A percentile compares a stretch with the other conserved stretches of the same genome.
Evolutionary conservation across 2,329 filamentous ascomycete species (phyloP).

Genomic region (Trematosphaeria pertusa): DNA sequence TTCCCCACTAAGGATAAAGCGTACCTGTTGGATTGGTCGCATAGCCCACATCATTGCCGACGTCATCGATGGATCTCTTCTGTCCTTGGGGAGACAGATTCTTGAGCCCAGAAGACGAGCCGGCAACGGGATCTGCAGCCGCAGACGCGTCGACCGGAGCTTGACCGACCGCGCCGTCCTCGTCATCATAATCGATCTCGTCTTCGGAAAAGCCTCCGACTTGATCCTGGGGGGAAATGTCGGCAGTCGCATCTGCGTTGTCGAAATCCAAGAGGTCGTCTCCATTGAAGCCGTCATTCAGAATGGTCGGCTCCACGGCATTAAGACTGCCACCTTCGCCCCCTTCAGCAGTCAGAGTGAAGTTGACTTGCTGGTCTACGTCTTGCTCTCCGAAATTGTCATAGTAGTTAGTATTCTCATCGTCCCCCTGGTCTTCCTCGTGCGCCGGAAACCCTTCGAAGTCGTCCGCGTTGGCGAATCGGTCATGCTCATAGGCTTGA

Average conservation of each 20-base stretch:
- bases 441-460: slow-evolving; percentile 20
- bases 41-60: slow-evolving; percentile 34
- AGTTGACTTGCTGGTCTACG: slow-evolving; percentile 22
- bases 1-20: background rate
- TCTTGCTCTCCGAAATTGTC: slow-evolving; percentile 27
- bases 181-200: slow-evolving; percentile 24
- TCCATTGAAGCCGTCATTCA: slow-evolving; percentile 17
- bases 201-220: slow-evolving; percentile 14
- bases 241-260: slow-evolving; percentile 10
- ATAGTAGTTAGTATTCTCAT: slow-evolving; percentile 34
- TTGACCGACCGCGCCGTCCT: slow-evolving; percentile 32
- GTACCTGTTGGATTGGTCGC: slow-evolving; percentile 38
- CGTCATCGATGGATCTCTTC: slow-evolving; percentile 44
- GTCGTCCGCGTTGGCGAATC: slow-evolving; percentile 19
- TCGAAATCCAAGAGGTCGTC: slow-evolving; percentile 30
- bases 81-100: slow-evolving; percentile 37
- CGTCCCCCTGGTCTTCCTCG: slow-evolving; percentile 5
- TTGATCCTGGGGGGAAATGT: background rate
- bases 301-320: slow-evolving; percentile 13
- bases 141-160: slow-evolving; percentile 32
- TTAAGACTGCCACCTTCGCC: slow-evolving; percentile 12
- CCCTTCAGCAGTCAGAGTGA: slow-evolving; percentile 17
- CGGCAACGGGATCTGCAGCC: slow-evolving; percentile 33
- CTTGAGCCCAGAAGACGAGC: slow-evolving; percentile 31
- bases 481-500: slow-evolving; percentile 17